These are phyloP conservation scores for Populus simonii DNA, from an alignment of 345 rosid genomes.

Conservation along the genomic window DNA sequence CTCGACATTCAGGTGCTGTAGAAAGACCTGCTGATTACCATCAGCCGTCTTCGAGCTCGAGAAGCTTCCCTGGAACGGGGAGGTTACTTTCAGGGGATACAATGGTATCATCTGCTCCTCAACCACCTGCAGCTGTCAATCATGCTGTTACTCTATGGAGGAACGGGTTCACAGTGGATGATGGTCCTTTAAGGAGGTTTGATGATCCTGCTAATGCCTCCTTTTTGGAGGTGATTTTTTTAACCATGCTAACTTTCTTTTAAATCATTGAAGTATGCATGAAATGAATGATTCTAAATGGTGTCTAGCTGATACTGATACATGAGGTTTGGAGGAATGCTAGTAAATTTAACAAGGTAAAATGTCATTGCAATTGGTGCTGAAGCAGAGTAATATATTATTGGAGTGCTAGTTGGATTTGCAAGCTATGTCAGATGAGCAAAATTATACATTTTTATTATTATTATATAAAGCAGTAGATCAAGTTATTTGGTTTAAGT, in stretches of 20 bases:
- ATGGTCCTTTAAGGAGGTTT: slow-evolving; percentile 74
- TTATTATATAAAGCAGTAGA: background rate
- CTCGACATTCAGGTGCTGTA: slow-evolving; percentile 56
- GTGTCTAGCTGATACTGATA: no score
- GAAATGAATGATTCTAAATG: no score
- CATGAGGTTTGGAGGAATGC: no score
- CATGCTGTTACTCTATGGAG: slow-evolving; percentile 82
- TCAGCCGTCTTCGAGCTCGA: slow-evolving; percentile 51
- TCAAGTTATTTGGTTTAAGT: background rate
- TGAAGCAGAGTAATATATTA: background rate
- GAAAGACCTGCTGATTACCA: slow-evolving; percentile 52
- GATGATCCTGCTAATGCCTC: slow-evolving; percentile 76
- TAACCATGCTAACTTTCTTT: background rate
- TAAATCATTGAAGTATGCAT: no score
- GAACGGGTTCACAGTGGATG: slow-evolving; percentile 87
- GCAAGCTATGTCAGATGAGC: no score
- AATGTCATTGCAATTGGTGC: background rate
- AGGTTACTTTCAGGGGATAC: slow-evolving; percentile 77
- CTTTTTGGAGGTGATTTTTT: slow-evolving; percentile 67
- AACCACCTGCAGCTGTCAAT: slow-evolving; percentile 49
- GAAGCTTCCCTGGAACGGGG: slow-evolving; percentile 71
- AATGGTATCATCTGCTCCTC: slow-evolving; percentile 44
- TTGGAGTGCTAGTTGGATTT: no score
- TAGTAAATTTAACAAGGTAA: background rate
- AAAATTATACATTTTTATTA: no score